Evolutionary conservation across 345 rosid species (phyloP).

Genomic region (Carallia brachiata): DNA sequence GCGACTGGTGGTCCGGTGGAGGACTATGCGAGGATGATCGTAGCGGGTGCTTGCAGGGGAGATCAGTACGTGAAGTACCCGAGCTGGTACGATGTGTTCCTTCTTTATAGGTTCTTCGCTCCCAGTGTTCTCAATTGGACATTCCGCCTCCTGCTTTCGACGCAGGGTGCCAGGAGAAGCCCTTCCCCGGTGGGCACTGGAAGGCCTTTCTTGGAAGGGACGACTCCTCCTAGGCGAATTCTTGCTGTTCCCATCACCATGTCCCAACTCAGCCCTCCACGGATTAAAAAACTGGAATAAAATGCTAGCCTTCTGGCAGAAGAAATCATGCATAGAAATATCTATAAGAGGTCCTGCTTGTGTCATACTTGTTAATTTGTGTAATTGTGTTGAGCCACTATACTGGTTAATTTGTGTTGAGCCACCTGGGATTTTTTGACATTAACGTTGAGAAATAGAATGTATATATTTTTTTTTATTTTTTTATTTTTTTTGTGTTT

Average conservation of each 20-base stretch:
- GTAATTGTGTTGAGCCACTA: no score
- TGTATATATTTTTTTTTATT: neutral
- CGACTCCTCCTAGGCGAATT: conserved; percentile 42
- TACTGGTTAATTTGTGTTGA: no score
- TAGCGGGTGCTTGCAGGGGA: conserved; percentile 76
- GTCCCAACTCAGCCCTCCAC: conserved; percentile 5
- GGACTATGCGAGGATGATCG: conserved; percentile 72
- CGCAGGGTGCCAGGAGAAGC: conserved; percentile 50
- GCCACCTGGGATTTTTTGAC: neutral
- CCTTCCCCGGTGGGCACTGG: conserved; percentile 38
- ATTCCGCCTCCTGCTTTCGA: conserved; percentile 48
- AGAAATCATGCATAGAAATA: neutral
- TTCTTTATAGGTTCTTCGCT: conserved; percentile 62
- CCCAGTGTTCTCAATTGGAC: conserved; percentile 74
- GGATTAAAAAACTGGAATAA: conserved; percentile 18
- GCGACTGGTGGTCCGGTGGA: conserved; percentile 51
- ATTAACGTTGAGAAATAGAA: no score
- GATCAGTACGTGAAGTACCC: conserved; percentile 67
- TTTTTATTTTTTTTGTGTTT: no score
- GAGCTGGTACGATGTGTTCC: conserved; percentile 80
- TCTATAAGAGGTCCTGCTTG: neutral
- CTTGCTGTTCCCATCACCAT: conserved; percentile 15
- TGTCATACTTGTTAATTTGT: no score
- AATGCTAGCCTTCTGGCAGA: neutral
- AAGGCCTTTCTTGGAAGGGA: conserved; percentile 41